Evolutionary conservation across 495 filamentous ascomycete genomes (phyloP), one percentile per base, ranked within the genome.

Genomic region (Penicillium argentinense): DNA sequence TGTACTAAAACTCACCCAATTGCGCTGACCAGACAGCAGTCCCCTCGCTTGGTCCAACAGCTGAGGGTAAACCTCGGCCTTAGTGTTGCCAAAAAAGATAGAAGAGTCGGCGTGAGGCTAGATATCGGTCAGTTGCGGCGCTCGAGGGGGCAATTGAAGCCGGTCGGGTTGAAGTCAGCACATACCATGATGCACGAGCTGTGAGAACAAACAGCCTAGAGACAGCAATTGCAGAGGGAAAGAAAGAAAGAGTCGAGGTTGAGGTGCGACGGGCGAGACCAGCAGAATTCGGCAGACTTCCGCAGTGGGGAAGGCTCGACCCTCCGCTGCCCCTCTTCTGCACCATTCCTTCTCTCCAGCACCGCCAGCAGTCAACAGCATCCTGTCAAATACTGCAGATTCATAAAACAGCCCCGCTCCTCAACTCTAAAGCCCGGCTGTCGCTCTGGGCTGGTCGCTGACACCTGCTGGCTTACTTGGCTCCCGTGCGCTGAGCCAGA

Each of bases 81-180:
- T 96, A 39, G 79, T 83, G 32, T 83, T 55, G 26, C 73, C 78
- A 27, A 72, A 71, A 68, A 96, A 96, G 53, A 79, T 87, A 16
- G 89, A 89, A 18, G 88, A 78, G 57, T 95, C 89, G 37, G 90
- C 89, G 73, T 96, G 91, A 36, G 91, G 88, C 91, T 95, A 44
- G 26, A 22, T 4, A 36, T 19, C 33, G 17, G 33, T 3, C 33
- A 36, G 12, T 36, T 36, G 30, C 12, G 7, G 36, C 22, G 12
- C 16, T 22, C 13, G 6, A 27, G 11, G 32, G 23, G 19, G 9
- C 11, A 32, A 47, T 14, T n/a, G n/a, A n/a, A n/a, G n/a, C n/a
- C n/a, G n/a, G n/a, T n/a, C n/a, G n/a, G n/a, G n/a, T 28, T 28
- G 25, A 28, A 28, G 16, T 16, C 14, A 36, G 32, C 11, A 47